Evolutionary conservation across 805 yeast genomes (phyloP), one percentile per base, ranked within the genome.

Genomic region (Candida maris): DNA sequence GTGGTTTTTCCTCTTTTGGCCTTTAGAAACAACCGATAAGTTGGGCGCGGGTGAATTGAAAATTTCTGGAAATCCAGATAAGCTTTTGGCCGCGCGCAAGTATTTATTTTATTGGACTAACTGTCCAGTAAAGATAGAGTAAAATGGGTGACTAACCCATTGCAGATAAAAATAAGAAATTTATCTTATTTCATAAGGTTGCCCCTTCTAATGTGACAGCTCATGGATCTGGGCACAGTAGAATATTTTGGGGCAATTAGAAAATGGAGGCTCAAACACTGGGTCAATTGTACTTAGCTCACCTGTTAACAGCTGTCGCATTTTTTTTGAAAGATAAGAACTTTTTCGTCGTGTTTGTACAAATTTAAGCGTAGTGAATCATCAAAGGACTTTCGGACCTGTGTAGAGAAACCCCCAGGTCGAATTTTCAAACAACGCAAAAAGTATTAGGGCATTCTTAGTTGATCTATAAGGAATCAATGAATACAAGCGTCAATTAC

Each of bases 71-170:
- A 26, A 14, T 14, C 8, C 16, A 26, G 29, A 12, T 26, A 14
- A 26, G 29, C 9, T 10, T 9, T 26, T 26, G 29, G 29, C 29
- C 29, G 29, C 29, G 29, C 16, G 29, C 12, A 26, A 26, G 16
- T 14, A 9, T 26, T 26, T 26, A 10, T 14, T 14, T 26, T 9
- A 26, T 26, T 8, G 12, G 24, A 22, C 12, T 9, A 22, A 9
- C 12, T 22, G 9, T 12, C 12, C 10, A 9, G 24, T 9, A 9
- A 22, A 22, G 24, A 12, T 9, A 9, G 10, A 9, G 9, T 12
- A 22, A 9, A 9, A 9, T 22, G 10, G 12, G 12, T 22, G 10
- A 22, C 10, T 22, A 22, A 9, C 9, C 24, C 10, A 22, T 9
- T 22, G 10, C 24, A 22, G 12, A 22, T 12, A 22, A 22, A 22